Evolutionary conservation across 1,139 yeast species (phyloP), one percentile per base, ranked within the genome.

Genomic region (Yamadazyma friedrichii): DNA sequence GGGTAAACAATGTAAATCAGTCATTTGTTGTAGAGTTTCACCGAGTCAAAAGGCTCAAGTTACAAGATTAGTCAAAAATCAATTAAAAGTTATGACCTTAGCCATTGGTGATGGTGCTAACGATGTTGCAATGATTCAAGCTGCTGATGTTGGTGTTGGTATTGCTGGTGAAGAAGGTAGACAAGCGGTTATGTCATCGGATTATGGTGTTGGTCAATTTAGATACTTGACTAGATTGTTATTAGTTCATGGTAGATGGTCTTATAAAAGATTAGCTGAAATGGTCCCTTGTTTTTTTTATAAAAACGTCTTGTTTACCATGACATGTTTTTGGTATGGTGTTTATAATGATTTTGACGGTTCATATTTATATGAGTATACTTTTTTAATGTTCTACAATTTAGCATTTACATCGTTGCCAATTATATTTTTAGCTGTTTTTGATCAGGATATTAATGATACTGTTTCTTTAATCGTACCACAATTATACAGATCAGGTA

Each of bases 101-200:
- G 84, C 84, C 0, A 76, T 80, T 52, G 85, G 85, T 31, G 85
- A 80, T 59, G 85, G 85, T 46, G 83, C 85, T 16, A 80, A 80
- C 54, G 85, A 80, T 58, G 85, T 80, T 37, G 82, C 85, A 8
- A 80, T 80, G 85, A 80, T 80, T 48, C 85, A 80, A 58, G 76
- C 83, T 9, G 82, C 85, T 3, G 75, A 80, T 56, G 77, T 80
- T 36, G 85, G 85, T 42, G 77, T 80, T 36, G 85, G 85, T 51
- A 80, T 80, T 51, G 85, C 84, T 4, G 85, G 85, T 46, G 84
- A 79, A 59, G 85, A 80, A 61, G 85, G 85, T 48, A 62, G 84
- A 51, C 84, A 79, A 55, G 84, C 84, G 1, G 84, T 76, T 9
- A 80, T 80, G 84, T 76, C 83, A 2, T 75, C 84, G 1, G 85